A percentile compares a stretch with the other conserved stretches of the same genome.
Evolutionary conservation across 2,329 filamentous ascomycete species (phyloP).

Genomic region (Verticillium alfalfae): DNA sequence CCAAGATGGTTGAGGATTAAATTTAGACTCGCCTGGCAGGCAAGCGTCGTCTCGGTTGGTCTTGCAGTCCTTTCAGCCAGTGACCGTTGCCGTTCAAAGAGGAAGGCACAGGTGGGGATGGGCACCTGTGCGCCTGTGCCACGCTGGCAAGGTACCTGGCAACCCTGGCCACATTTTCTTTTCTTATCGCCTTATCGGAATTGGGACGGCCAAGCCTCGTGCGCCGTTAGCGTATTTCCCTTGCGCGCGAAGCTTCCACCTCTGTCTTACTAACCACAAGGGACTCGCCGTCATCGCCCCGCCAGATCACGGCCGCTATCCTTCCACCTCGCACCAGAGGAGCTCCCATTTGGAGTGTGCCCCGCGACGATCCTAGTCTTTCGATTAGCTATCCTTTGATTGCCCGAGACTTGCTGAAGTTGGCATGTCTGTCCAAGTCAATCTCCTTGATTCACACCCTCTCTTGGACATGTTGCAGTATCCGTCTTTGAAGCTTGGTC

Average conservation of each 20-base stretch:
- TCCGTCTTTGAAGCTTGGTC: not conserved
- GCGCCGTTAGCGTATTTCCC: not conserved
- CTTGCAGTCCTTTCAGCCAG: not conserved
- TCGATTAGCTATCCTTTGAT: not conserved
- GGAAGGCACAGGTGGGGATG: conserved; percentile 1
- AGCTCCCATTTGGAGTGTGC: not conserved
- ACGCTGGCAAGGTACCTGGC: not conserved
- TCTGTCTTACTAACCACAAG: not conserved
- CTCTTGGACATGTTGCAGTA: not conserved
- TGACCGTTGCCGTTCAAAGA: not conserved
- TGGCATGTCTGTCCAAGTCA: not conserved
- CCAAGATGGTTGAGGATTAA: not conserved
- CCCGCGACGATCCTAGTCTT: not conserved
- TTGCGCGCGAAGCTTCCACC: conserved; percentile 1
- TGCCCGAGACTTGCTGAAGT: not conserved
- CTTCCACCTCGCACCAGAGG: not conserved
- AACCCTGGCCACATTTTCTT: not conserved
- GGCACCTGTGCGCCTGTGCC: not conserved
- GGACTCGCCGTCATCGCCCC: not conserved
- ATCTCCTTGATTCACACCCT: not conserved
- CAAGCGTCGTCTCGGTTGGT: not conserved
- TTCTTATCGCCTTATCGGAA: not conserved
- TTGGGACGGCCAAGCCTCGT: not conserved
- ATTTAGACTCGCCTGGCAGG: not conserved
- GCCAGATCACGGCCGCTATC: not conserved